Evolutionary conservation across 208 protist genomes (phyloP).

Genomic region (Histomonas meleagridis): DNA sequence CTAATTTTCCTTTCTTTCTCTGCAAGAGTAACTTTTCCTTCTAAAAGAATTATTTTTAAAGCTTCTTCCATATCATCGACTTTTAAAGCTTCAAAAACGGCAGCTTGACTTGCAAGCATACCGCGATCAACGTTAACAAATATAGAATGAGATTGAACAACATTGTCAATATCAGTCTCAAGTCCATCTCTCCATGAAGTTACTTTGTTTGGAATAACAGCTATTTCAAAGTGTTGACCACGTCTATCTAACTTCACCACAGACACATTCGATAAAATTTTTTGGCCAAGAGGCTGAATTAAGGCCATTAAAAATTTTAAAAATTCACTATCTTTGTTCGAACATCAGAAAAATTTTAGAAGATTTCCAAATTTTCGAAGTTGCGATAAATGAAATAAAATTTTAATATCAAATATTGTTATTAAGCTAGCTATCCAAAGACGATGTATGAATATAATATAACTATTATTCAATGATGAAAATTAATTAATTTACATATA

Average conservation of each 20-base stretch:
- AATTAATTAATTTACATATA: too few relatives aligned
- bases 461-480: too few relatives aligned
- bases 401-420: too few relatives aligned
- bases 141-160: slow-evolving; percentile 32
- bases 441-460: too few relatives aligned
- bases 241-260: background rate
- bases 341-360: too few relatives aligned
- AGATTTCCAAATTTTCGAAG: too few relatives aligned
- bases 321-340: too few relatives aligned
- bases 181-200: slow-evolving; percentile 7
- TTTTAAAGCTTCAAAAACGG: background rate
- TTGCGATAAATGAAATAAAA: too few relatives aligned
- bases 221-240: slow-evolving; percentile 17
- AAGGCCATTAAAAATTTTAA: too few relatives aligned
- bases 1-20: slow-evolving; percentile 25
- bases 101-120: slow-evolving; percentile 23
- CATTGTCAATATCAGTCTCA: background rate
- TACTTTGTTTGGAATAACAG: slow-evolving; percentile 33
- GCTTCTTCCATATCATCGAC: slow-evolving; percentile 9
- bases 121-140: slow-evolving; percentile 20
- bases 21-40: background rate
- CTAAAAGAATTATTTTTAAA: background rate
- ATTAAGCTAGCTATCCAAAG: too few relatives aligned
- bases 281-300: background rate
- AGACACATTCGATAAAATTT: slow-evolving; percentile 21